These are phyloP conservation scores for Termitomyces sp. DNA, from an alignment of 768 basidiomycete genomes.

Conservation along the genomic window DNA sequence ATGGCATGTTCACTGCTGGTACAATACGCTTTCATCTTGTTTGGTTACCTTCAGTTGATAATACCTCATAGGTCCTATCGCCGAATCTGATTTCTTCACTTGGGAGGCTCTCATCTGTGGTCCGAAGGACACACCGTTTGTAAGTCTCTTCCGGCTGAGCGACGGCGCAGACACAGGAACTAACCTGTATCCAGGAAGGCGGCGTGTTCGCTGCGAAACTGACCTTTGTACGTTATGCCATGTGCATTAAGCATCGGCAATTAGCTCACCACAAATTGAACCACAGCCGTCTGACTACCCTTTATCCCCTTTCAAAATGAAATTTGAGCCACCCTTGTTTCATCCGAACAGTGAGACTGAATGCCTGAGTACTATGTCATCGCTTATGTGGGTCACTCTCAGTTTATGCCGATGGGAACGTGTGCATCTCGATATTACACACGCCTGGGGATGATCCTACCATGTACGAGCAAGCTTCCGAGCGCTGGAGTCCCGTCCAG, in stretches of 20 bases:
- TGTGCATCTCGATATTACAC: conserved; percentile 98
- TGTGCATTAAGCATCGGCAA: not conserved
- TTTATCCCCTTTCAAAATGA: conserved; percentile 99
- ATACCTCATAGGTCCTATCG: conserved; percentile 64
- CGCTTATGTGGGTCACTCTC: conserved; percentile 12
- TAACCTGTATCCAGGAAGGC: conserved; percentile 62
- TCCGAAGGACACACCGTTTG: conserved; percentile 93
- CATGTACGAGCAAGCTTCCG: conserved; percentile 92
- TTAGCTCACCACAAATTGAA: conserved; percentile 1
- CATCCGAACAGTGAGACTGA: conserved; percentile 88
- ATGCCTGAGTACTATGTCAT: conserved; percentile 1
- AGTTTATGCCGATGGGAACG: conserved; percentile 96
- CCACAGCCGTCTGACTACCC: conserved; percentile 88
- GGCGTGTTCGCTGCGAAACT: conserved; percentile 92
- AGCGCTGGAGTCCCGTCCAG: conserved; percentile 99
- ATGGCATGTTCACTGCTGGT: conserved; percentile 97
- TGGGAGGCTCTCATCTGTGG: conserved; percentile 96
- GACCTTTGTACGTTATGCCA: conserved; percentile 69
- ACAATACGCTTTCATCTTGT: conserved; percentile 4
- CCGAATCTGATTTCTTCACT: conserved; percentile 91
- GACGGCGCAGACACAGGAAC: not conserved
- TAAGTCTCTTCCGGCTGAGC: conserved; percentile 33
- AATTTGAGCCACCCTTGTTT: conserved; percentile 93
- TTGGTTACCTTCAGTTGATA: not conserved
- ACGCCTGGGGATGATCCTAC: conserved; percentile 90